Conservation (phyloP, 2,329 filamentous ascomycete species). For the Sphaerulina populicola region DNA sequence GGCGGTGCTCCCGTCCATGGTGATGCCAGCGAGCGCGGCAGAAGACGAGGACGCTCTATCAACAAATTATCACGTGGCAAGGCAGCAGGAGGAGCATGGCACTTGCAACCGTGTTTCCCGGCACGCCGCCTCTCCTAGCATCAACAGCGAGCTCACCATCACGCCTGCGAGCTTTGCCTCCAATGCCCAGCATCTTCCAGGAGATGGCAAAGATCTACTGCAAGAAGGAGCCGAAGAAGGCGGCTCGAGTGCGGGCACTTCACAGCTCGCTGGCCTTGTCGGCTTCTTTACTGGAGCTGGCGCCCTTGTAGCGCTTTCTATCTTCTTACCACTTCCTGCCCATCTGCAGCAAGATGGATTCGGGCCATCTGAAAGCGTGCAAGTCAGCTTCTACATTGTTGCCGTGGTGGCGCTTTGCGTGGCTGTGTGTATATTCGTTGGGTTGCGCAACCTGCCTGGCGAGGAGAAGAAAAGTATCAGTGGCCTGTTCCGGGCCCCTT, state of each 20-base stretch:
- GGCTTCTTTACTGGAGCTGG: constrained; percentile 89
- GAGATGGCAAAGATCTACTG: neutral
- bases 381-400: constrained; percentile 81
- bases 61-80: constrained; percentile 19
- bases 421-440: constrained; percentile 67
- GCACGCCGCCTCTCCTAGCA: constrained; percentile 56
- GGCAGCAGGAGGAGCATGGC: constrained; percentile 22
- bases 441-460: constrained; percentile 58
- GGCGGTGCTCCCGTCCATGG: constrained; percentile 72
- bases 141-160: constrained; percentile 67
- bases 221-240: constrained; percentile 4
- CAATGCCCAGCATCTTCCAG: constrained; percentile 16
- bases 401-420: constrained; percentile 63
- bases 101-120: constrained; percentile 36
- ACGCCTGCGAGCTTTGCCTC: constrained; percentile 51
- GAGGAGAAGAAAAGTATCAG: constrained; percentile 70
- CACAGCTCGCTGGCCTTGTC: constrained; percentile 73
- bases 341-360: constrained; percentile 66
- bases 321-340: constrained; percentile 83
- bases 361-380: constrained; percentile 65
- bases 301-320: constrained; percentile 68
- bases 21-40: constrained; percentile 28
- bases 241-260: constrained; percentile 13
- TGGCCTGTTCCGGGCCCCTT: constrained; percentile 32
- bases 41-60: constrained; percentile 16